Evolutionary conservation across 164 flowering plant species (phyloP).

Genomic region (Echeveria elegans): DNA sequence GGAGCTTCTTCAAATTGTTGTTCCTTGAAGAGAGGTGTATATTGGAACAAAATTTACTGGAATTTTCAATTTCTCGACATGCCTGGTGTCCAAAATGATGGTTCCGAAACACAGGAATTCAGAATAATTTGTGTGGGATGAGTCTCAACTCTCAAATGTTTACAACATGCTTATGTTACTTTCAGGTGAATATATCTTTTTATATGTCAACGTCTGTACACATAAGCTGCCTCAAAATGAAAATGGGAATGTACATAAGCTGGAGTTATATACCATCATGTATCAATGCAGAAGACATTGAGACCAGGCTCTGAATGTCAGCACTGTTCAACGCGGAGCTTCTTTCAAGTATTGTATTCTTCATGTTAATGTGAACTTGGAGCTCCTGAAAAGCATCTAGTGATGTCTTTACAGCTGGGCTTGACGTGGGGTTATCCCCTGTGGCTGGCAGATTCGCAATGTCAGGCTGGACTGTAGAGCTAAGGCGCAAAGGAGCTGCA

Average conservation of each 20-base stretch:
- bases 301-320: neutral
- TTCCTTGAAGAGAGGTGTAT: too few species aligned
- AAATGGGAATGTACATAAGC: neutral
- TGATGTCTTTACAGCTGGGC: neutral
- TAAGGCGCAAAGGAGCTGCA: neutral
- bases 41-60: too few species aligned
- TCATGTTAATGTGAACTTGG: constrained; percentile 1
- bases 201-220: neutral
- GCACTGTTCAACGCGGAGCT: neutral
- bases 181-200: too few species aligned
- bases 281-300: neutral
- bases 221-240: neutral
- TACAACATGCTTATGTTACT: too few species aligned
- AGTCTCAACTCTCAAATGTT: too few species aligned
- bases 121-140: too few species aligned
- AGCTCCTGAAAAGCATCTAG: neutral
- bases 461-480: neutral
- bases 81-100: too few species aligned
- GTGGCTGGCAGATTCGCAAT: neutral
- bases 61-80: too few species aligned
- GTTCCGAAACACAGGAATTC: too few species aligned
- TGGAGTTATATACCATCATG: neutral
- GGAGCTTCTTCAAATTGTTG: too few species aligned
- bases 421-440: neutral
- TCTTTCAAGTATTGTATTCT: neutral